Evolutionary conservation across 2,329 filamentous ascomycete species (phyloP), one percentile per base, ranked within the genome.

Genomic region (Graphilbum ipis-grandicollis): DNA sequence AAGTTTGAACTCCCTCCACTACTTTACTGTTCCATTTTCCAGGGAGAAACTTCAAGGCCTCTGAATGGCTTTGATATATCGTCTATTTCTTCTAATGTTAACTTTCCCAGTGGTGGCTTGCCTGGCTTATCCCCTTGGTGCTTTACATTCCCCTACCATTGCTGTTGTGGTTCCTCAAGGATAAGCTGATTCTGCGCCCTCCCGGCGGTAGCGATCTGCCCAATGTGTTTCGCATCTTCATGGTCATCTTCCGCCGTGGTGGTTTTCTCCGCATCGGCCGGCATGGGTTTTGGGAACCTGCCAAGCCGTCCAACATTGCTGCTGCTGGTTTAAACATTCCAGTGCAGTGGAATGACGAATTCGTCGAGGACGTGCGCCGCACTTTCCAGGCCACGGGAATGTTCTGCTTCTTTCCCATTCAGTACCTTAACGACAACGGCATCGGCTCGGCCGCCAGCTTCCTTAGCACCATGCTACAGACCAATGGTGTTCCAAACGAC

Each of bases 401-500:
- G 7, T 86, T 80, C 52, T 68, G 64, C 54, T 69, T 62, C 50
- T 59, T 59, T 50, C 58, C 65, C 45, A 51, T 61, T 47, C 47
- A 63, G 46, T 58, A 54, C 45, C 46, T 60, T 35, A 62, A 61
- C 50, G 58, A 61, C 48, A 57, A 59, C 41, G 67, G 68, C 45
- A 58, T 72, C 21, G 68, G 68, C 14, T 55, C 55, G 5, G 56
- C 67, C 0, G 56, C 60, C 15, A 63, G 51, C 33, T 66, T 61
- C 50, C 50, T 66, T 48, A 59, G 54, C 10, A 65, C 62, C 12
- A 61, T 62, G 44, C 50, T 68, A 50, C 52, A 50, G 6, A 67
- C 63, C 3, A 66, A 77, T 44, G 78, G 78, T 13, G 65, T 85
- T 3, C 80, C 80, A 42, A 86, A 85, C 58, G 79, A 86, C 50